These are phyloP conservation scores for Chiua virens DNA, from an alignment of 768 basidiomycete genomes.

Conservation along the genomic window DNA sequence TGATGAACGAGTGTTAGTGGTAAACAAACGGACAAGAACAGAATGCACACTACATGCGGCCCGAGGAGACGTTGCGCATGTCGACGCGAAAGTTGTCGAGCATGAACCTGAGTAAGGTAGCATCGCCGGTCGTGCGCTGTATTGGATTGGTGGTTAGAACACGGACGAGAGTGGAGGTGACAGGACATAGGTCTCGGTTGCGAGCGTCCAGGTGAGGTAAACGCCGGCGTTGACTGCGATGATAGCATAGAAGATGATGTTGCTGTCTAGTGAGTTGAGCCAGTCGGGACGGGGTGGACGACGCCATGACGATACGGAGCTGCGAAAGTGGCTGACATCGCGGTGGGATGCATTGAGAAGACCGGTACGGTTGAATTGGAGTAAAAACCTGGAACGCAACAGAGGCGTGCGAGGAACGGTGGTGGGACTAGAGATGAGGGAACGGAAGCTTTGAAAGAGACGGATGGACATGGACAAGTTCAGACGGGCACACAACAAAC, in stretches of 20 bases:
- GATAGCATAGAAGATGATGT: slow-evolving; percentile 60
- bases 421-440: background rate
- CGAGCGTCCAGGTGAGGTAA: slow-evolving; percentile 57
- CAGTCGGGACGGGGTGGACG: slow-evolving; percentile 31
- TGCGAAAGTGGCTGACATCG: slow-evolving; percentile 5
- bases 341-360: slow-evolving; percentile 25
- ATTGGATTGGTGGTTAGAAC: background rate
- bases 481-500: slow-evolving; percentile 5
- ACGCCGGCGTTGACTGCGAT: slow-evolving; percentile 63
- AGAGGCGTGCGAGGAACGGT: background rate
- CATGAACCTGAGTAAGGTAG: slow-evolving; percentile 48
- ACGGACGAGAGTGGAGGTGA: slow-evolving; percentile 22
- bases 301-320: slow-evolving; percentile 24
- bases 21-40: background rate
- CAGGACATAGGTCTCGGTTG: slow-evolving; percentile 31
- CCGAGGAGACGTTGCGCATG: slow-evolving; percentile 57
- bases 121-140: slow-evolving; percentile 41
- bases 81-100: slow-evolving; percentile 61
- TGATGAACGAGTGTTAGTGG: slow-evolving; percentile 26
- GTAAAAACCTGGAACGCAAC: slow-evolving; percentile 3
- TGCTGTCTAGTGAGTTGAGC: slow-evolving; percentile 54
- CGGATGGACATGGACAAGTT: background rate
- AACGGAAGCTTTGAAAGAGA: slow-evolving; percentile 10
- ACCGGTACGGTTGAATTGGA: slow-evolving; percentile 17
- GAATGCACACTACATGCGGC: slow-evolving; percentile 61